Conservation (phyloP, 2,329 filamentous ascomycete genomes). For the Paraphaeosphaeria sporulosa region DNA sequence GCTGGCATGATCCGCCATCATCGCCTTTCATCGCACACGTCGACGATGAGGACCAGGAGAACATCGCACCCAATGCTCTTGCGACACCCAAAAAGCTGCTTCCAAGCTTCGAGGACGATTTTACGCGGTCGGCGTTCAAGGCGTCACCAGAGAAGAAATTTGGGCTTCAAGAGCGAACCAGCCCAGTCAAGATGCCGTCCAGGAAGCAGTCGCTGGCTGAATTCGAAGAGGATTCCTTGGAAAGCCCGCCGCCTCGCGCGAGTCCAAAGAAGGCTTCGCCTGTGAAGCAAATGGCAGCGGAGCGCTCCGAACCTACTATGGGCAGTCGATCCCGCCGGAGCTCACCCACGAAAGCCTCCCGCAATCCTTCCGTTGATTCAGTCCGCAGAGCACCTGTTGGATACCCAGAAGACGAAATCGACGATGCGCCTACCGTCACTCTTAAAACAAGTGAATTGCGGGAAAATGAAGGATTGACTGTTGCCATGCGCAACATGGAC, state of each 20-base stretch:
- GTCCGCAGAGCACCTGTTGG: conserved; percentile 20
- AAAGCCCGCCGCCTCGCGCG: conserved; percentile 14
- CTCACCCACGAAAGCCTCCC: conserved; percentile 40
- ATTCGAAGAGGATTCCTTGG: conserved; percentile 29
- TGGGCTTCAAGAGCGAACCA: conserved; percentile 36
- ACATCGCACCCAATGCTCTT: conserved; percentile 36
- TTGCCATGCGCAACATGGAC: conserved; percentile 46
- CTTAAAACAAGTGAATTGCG: conserved; percentile 35
- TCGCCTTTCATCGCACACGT: conserved; percentile 59
- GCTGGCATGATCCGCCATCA: conserved; percentile 53
- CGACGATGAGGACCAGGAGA: conserved; percentile 49
- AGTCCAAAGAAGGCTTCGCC: conserved; percentile 40
- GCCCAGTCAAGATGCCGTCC: conserved; percentile 41
- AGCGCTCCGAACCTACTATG: conserved; percentile 36
- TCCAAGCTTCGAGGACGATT: conserved; percentile 30
- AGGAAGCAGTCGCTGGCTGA: conserved; percentile 38
- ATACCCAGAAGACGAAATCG: conserved; percentile 20
- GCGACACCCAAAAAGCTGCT: conserved; percentile 35
- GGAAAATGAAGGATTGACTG: conserved; percentile 50
- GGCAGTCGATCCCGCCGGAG: conserved; percentile 35
- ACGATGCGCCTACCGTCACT: conserved; percentile 31
- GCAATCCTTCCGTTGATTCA: conserved; percentile 30
- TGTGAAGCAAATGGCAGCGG: conserved; percentile 27
- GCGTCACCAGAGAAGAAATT: conserved; percentile 40
- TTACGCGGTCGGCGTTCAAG: conserved; percentile 43